Base-by-base conservation (phyloP, 352 stramenopile species). In the Pythium aristosporum region DNA sequence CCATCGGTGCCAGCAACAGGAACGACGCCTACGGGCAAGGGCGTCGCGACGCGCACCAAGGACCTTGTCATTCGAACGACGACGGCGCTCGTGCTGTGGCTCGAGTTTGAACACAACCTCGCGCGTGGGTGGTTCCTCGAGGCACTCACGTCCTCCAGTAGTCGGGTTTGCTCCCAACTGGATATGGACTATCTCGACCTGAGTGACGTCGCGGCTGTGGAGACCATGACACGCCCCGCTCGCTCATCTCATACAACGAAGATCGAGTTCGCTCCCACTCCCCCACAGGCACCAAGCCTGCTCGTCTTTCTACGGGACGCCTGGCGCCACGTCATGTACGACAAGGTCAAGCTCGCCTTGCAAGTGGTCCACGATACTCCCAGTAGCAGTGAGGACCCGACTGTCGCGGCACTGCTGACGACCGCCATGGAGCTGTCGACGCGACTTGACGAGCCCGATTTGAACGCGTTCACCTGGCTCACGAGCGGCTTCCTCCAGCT, bases 71-170 rank as follows among this genome's bases (percentile, higher is more conserved):
- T 82, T 2, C 56, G 69, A 2, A 16, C 36, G 51, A 72, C 36
- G 44, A 44, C 32, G 61, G 53, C 28, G 57, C 46, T 61, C 1
- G 20, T 67, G 34, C 57, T 85, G 12, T 79, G 74, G 70, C 51
- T 85, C 42, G 74, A 80, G 25, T 85, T 85, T 23, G 76, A 85
- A 52, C 76, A 85, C 66, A 85, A 85, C 53, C 60, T 80, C 7
- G 66, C 65, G 13, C 72, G 76, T 41, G 76, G 74, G 6, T 63
- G 63, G 20, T 82, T 85, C 50, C 63, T 85, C 8, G 76, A 85
- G 30, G 74, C 72, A 3, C 59, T 85, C 2, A 79, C 71, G 49
- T 30, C 54, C 8, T 25, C 63, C 32, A 36, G 59, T 5, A 43
- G 25, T 30, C 25, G n/a, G 18, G 13, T 59, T 13, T 43, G 54